These are phyloP conservation scores for Tylopilus sp. DNA, from an alignment of 1,284 basidiomycete species.

Conservation along the genomic window DNA sequence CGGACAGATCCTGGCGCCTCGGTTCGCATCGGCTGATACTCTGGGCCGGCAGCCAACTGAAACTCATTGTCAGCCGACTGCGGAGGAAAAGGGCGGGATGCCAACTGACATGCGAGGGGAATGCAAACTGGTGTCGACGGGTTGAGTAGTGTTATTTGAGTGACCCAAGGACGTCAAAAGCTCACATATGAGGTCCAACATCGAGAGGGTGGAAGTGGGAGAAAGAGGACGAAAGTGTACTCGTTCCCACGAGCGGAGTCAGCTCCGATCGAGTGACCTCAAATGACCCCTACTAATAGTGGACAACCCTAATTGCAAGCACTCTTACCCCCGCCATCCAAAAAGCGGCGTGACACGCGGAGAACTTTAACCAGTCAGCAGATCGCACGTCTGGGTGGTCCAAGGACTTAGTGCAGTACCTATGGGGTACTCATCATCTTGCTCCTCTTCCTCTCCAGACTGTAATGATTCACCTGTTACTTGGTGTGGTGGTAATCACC, in stretches of 20 bases:
- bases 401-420: no score
- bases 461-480: slow-evolving; percentile 6
- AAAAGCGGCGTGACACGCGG: no score
- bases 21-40: slow-evolving; percentile 42
- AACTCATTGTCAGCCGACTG: slow-evolving; percentile 13
- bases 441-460: neutral
- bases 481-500: slow-evolving; percentile 3
- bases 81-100: slow-evolving; percentile 5
- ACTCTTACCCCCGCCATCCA: no score
- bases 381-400: no score
- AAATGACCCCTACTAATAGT: no score
- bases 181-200: slow-evolving; percentile 36
- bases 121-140: slow-evolving; percentile 40
- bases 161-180: neutral
- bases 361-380: no score
- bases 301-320: no score
- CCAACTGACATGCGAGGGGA: no score
- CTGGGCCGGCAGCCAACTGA: slow-evolving; percentile 51
- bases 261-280: no score
- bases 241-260: no score
- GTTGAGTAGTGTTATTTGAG: slow-evolving; percentile 1
- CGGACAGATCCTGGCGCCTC: slow-evolving; percentile 44
- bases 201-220: neutral
- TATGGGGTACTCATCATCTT: no score
- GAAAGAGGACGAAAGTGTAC: no score